Evolutionary conservation across 1,139 yeast species (phyloP), one percentile per base, ranked within the genome.

Genomic region (Protomyces gravidus): DNA sequence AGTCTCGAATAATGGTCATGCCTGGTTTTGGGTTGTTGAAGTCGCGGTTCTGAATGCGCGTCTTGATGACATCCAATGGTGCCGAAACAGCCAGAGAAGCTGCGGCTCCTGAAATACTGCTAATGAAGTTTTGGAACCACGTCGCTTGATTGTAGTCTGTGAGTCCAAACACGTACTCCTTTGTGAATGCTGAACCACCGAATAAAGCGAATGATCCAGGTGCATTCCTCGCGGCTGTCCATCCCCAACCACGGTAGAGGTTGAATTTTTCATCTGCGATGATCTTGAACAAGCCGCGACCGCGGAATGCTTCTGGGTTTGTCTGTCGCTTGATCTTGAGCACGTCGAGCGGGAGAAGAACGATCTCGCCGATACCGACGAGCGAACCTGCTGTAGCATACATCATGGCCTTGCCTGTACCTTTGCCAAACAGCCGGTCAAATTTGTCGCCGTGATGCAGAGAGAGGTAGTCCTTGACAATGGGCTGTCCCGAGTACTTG

Each of bases 171-270:
- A 92, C 82, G 76, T 89, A 94, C 75, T 92, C 98, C 76, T 92
- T 94, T 65, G 98, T 97, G 72, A 92, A 94, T 11, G 99, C 96
- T 71, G 92, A 89, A 76, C 97, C 99, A 67, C 99, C 99, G 68
- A 92, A 92, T 66, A 92, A 79, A 13, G 97, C 96, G 71, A 92
- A 92, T 2, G 97, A 89, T 62, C 99, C 99, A 42, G 99, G 99
- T 2, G 97, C 97, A 72, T 92, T 92, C 81, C 99, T 85, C 55
- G 99, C 99, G 68, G 95, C 96, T 64, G 99, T 92, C 99, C 99
- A 92, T 62, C 97, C 97, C 96, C 97, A 90, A 67, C 99, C 99
- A 73, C 97, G 82, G 78, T 92, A 92, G 69, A 92, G 79, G 40
- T 92, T 89, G 64, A 89, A 80, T 23, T 98, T 98, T 76, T 94